Evolutionary conservation across 106 monocot species (phyloP).

Genomic region (Allium fistulosum): DNA sequence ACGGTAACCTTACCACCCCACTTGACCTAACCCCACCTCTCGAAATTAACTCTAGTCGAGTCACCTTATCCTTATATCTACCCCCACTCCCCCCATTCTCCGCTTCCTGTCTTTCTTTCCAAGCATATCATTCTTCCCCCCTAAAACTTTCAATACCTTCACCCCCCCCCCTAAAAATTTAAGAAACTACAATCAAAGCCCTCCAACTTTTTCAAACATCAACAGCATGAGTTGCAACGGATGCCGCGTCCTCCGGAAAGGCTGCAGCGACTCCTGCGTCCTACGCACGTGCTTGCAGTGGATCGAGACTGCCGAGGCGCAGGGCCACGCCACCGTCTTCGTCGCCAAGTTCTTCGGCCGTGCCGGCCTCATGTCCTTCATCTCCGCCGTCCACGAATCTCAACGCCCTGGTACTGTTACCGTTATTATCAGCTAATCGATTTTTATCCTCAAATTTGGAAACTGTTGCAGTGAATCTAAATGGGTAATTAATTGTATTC

Average conservation of each 20-base stretch:
- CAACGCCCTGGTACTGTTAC: slow-evolving; percentile 36
- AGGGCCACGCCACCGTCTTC: slow-evolving; percentile 75
- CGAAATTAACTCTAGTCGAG: slow-evolving; percentile 7
- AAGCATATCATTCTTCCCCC: neutral
- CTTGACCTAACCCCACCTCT: neutral
- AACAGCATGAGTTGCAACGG: slow-evolving; percentile 77
- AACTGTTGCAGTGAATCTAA: too few relatives aligned
- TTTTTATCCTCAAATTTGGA: too few relatives aligned
- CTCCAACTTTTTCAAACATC: neutral
- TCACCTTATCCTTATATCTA: slow-evolving; percentile 26
- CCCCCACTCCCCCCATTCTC: slow-evolving; percentile 3
- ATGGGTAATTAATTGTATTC: neutral
- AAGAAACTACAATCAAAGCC: neutral
- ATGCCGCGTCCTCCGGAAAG: slow-evolving; percentile 64
- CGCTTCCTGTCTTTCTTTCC: slow-evolving; percentile 4
- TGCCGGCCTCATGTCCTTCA: slow-evolving; percentile 51
- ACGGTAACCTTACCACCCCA: slow-evolving; percentile 6
- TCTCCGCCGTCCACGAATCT: slow-evolving; percentile 41
- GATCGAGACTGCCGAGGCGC: slow-evolving; percentile 64
- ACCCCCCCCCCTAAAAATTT: neutral
- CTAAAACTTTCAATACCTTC: neutral
- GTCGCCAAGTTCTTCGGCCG: slow-evolving; percentile 86
- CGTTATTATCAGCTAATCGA: neutral
- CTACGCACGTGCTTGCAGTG: slow-evolving; percentile 60
- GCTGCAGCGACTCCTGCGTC: slow-evolving; percentile 67